These are phyloP conservation scores for Halophytophthora batemanensis DNA, from an alignment of 352 stramenopile species.

Conservation along the genomic window DNA sequence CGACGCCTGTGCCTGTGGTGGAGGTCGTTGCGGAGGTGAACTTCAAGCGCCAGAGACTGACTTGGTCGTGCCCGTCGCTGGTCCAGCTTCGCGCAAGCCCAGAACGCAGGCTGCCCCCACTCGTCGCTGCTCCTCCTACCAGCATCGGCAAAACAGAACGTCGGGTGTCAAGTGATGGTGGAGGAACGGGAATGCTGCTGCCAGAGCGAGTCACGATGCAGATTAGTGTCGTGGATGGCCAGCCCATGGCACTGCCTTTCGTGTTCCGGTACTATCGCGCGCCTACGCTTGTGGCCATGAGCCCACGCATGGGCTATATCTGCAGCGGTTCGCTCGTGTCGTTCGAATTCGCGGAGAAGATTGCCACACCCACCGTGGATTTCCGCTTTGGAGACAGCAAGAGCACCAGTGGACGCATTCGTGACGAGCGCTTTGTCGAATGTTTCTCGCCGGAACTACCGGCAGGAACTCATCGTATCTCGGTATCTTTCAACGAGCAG, in stretches of 20 bases:
- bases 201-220: constrained; percentile 40
- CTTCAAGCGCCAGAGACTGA: constrained; percentile 41
- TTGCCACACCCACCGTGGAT: constrained; percentile 56
- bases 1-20: constrained; percentile 13
- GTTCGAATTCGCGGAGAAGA: constrained; percentile 58
- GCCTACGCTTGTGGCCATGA: constrained; percentile 48
- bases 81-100: constrained; percentile 9
- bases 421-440: constrained; percentile 48
- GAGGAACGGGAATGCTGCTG: constrained; percentile 38
- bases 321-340: constrained; percentile 59
- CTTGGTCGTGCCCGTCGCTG: constrained; percentile 50
- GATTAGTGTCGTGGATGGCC: constrained; percentile 54
- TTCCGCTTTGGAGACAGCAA: constrained; percentile 53
- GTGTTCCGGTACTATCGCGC: constrained; percentile 57
- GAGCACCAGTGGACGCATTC: constrained; percentile 29
- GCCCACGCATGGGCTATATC: constrained; percentile 50
- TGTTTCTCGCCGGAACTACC: constrained; percentile 58
- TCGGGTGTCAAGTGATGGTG: not conserved
- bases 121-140: constrained; percentile 7
- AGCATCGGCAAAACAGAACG: constrained; percentile 10
- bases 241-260: constrained; percentile 47
- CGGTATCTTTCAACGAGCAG: constrained; percentile 69
- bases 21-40: constrained; percentile 35
- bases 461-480: constrained; percentile 37
- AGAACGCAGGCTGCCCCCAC: constrained; percentile 16